These are phyloP conservation scores for Parietaria judaica DNA, from an alignment of 306 rosid genomes.

Conservation along the genomic window DNA sequence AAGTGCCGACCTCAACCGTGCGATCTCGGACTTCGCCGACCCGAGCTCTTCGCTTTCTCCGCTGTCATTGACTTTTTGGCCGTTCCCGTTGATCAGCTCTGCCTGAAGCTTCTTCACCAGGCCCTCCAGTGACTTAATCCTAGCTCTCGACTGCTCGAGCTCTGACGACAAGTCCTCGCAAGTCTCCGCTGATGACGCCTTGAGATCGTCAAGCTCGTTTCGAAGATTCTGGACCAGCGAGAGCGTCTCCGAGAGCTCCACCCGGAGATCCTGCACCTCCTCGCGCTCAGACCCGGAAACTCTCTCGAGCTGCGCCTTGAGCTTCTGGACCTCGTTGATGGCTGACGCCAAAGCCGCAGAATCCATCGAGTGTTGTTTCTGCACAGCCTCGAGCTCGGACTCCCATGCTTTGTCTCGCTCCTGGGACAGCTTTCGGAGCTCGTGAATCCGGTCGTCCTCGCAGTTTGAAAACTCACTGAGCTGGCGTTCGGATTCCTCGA, in stretches of 20 bases:
- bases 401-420: conserved; percentile 90
- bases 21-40: conserved; percentile 50
- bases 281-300: conserved; percentile 46
- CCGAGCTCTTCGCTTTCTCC: conserved; percentile 44
- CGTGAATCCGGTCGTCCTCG: conserved; percentile 69
- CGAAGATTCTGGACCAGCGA: conserved; percentile 24
- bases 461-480: conserved; percentile 57
- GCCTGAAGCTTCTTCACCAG: conserved; percentile 49
- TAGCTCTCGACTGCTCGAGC: conserved; percentile 66
- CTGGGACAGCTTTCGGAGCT: conserved; percentile 65
- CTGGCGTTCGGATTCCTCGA: conserved; percentile 70
- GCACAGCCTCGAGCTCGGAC: conserved; percentile 84
- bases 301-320: conserved; percentile 66
- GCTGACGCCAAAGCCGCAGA: conserved; percentile 68
- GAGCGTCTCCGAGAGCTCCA: conserved; percentile 56
- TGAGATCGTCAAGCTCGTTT: neutral
- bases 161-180: conserved; percentile 40
- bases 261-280: conserved; percentile 48
- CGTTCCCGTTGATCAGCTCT: conserved; percentile 26
- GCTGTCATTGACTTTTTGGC: conserved; percentile 22
- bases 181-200: conserved; percentile 30
- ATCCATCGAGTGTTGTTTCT: conserved; percentile 84
- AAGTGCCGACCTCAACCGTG: conserved; percentile 54
- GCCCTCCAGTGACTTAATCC: conserved; percentile 59
- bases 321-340: conserved; percentile 73